These are phyloP conservation scores for Bassia scoparia DNA, from an alignment of 148 eudicot species.

Conservation along the genomic window DNA sequence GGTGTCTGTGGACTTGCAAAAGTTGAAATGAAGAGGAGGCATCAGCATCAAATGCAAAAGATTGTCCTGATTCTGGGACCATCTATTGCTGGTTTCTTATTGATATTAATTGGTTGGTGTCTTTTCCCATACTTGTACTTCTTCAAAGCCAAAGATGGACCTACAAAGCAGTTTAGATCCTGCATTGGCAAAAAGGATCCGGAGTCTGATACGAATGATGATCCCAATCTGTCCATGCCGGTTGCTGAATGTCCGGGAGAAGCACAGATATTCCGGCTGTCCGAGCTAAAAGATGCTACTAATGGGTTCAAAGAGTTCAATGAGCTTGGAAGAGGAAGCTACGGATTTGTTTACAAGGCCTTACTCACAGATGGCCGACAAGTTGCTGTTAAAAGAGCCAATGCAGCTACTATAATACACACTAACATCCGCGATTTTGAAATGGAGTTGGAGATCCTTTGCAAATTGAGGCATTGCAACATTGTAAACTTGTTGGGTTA, in stretches of 20 bases:
- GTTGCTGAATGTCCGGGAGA: slow-evolving; percentile 57
- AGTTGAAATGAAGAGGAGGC: slow-evolving; percentile 36
- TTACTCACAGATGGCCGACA: slow-evolving; percentile 71
- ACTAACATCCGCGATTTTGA: slow-evolving; percentile 82
- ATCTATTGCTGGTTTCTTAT: slow-evolving; percentile 51
- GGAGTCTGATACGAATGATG: slow-evolving; percentile 38
- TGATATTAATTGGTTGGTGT: slow-evolving; percentile 63
- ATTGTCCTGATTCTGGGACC: slow-evolving; percentile 61
- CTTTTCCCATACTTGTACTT: slow-evolving; percentile 49
- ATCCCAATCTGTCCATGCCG: slow-evolving; percentile 35
- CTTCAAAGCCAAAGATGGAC: slow-evolving; percentile 43
- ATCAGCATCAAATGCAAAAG: slow-evolving; percentile 44
- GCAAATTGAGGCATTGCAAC: slow-evolving; percentile 66
- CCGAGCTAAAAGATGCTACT: slow-evolving; percentile 89
- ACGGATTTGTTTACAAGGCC: slow-evolving; percentile 93
- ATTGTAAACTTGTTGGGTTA: slow-evolving; percentile 90
- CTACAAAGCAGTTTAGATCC: slow-evolving; percentile 50
- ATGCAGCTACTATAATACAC: slow-evolving; percentile 94
- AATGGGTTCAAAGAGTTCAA: slow-evolving; percentile 97
- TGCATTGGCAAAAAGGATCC: slow-evolving; percentile 53
- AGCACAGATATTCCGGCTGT: slow-evolving; percentile 80
- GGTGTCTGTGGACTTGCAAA: slow-evolving; percentile 59
- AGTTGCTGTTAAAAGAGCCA: slow-evolving; percentile 90
- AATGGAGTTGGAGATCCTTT: slow-evolving; percentile 75
- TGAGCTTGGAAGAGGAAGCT: slow-evolving; percentile 94